Base-by-base conservation (phyloP, 345 rosid species). In the Arabis hirsuta region DNA sequence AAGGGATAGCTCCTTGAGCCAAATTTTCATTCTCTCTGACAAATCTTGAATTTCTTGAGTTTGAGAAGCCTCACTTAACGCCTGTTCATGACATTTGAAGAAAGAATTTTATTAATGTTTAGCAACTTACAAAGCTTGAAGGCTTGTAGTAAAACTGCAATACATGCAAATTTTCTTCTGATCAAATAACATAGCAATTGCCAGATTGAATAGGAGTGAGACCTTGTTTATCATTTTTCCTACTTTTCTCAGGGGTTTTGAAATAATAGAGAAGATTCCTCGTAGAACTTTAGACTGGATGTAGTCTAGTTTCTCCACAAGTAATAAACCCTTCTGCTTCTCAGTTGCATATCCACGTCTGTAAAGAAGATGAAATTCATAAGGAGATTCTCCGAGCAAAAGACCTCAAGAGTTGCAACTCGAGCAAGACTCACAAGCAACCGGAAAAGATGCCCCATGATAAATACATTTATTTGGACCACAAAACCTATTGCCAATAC, bases 261-360 rank as follows among this genome's bases (percentile, higher is more conserved):
- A 87, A 72, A 82, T 42, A 31, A 77, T 62, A 66, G 80, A 82
- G 76, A 94, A 85, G 67, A 89, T 77, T 71, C 82, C 79, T 76
- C 55, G 84, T 71, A 94, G 86, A 80, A 91, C 84, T 78, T 77
- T 78, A 67, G 98, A 94, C 80, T 91, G 98, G 73, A 94, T 31
- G 82, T 87, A 94, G 73, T 94, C 97, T 84, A 94, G 78, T 77
- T 91, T 94, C 81, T 87, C 97, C 76, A 84, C 98, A 80, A 91
- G 81, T 52, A 94, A 64, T 50, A 89, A 79, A 44, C 97, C 98
- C 79, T 82, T 89, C 80, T 94, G 91, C 81, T 89, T 87, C 82
- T 94, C 97, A 22, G 97, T 85, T 72, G 97, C 84, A 82, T 91
- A 94, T 53, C 98, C 98, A 61, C 96, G 84, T 91, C 97, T 94